phyloP scores from a whole-genome alignment of 352 stramenopile genomes.

The Globisporangium uncinulatum region DNA sequence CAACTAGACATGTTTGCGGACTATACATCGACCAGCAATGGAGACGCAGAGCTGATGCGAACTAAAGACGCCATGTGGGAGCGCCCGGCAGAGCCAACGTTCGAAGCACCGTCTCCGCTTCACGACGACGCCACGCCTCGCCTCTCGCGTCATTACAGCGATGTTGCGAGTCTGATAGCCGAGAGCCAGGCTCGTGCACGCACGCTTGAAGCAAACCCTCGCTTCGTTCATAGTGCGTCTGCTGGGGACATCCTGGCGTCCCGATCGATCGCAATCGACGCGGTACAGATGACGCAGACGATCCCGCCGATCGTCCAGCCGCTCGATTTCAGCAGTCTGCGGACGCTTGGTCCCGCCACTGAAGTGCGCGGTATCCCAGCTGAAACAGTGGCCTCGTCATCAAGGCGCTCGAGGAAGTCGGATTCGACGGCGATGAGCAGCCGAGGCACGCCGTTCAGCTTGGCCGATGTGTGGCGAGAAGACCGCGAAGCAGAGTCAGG shows the following conservation, averaged over 20 bases:
- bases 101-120: too few species aligned
- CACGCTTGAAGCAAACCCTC: neutral
- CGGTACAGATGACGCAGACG: slow-evolving; percentile 5
- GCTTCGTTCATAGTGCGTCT: neutral
- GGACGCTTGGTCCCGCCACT: neutral
- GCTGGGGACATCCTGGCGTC: neutral
- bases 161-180: neutral
- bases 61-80: neutral
- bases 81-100: neutral
- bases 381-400: neutral
- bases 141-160: slow-evolving; percentile 1
- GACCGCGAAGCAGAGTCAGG: neutral
- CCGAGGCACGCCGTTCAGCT: slow-evolving; percentile 2
- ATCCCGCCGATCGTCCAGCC: slow-evolving; percentile 9
- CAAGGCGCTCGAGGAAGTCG: neutral
- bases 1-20: neutral
- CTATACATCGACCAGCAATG: neutral
- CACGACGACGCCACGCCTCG: neutral
- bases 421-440: neutral
- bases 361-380: too few species aligned
- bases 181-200: neutral
- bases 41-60: neutral
- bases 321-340: slow-evolving; percentile 14
- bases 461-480: slow-evolving; percentile 11
- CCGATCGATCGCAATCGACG: slow-evolving; percentile 6